These are phyloP conservation scores for Pinus albicaulis DNA, from an alignment of 75 land plant species.

Conservation along the genomic window DNA sequence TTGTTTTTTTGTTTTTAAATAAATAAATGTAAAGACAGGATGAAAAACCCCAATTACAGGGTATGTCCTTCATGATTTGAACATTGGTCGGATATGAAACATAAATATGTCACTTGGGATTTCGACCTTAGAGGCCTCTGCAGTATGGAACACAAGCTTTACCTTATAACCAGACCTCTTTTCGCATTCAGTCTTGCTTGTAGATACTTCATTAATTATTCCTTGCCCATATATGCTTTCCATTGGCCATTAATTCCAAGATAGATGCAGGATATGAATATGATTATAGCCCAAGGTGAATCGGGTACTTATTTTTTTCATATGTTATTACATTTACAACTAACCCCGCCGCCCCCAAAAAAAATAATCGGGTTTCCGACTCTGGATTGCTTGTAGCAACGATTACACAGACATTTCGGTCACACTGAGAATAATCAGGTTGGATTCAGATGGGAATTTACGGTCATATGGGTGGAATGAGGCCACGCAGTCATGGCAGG, in stretches of 20 bases:
- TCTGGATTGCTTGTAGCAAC: constrained; percentile 16
- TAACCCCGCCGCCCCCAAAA: constrained; percentile 21
- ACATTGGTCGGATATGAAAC: constrained; percentile 39
- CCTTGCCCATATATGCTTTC: no score
- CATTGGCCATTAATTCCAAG: no score
- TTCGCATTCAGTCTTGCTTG: no score
- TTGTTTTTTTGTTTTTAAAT: no score
- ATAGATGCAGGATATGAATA: background rate
- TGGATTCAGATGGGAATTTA: constrained; percentile 71
- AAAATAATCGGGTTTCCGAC: constrained; percentile 10
- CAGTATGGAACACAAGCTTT: no score
- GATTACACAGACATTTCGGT: constrained; percentile 37
- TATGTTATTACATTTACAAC: constrained; percentile 12
- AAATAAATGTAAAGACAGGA: no score
- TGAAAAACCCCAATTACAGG: no score
- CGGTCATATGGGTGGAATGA: constrained; percentile 42
- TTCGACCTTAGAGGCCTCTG: constrained; percentile 2
- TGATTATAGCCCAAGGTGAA: background rate
- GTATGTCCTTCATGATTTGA: background rate
- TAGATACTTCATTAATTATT: no score
- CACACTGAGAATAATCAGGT: constrained; percentile 28
- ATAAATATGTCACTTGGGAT: constrained; percentile 42
- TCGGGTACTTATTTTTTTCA: background rate
- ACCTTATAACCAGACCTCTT: no score
- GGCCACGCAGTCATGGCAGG: constrained; percentile 11